phyloP scores from a whole-genome alignment of 2,329 filamentous ascomycete genomes.

The Epichloe hybrida region DNA sequence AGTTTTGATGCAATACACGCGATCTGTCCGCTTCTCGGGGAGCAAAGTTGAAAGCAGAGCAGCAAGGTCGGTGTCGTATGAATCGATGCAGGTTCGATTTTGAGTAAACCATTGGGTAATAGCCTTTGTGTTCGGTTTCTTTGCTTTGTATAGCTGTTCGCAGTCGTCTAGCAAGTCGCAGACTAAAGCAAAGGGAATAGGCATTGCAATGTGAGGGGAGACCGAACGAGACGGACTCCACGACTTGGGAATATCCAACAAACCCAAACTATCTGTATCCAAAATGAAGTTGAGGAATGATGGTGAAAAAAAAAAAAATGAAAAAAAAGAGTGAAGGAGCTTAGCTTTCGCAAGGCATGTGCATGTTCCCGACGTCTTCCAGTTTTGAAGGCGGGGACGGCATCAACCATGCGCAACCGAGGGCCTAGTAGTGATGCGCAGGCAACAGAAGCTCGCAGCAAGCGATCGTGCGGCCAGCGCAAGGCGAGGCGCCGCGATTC shows the following conservation, averaged over 20 bases:
- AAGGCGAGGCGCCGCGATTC: neutral
- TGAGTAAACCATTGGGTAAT: constrained; percentile 55
- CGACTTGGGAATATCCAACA: neutral
- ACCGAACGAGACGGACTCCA: neutral
- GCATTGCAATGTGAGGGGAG: constrained; percentile 29
- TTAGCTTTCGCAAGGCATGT: neutral
- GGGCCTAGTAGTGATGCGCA: neutral
- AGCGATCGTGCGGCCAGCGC: neutral
- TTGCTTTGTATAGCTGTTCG: constrained; percentile 30
- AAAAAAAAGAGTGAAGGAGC: too few species aligned
- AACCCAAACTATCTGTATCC: neutral
- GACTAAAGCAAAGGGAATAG: constrained; percentile 54
- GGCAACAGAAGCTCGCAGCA: neutral
- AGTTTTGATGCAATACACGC: constrained; percentile 60
- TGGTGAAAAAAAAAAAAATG: too few species aligned
- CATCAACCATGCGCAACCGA: neutral
- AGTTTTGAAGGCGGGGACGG: too few species aligned
- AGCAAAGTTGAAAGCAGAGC: constrained; percentile 65
- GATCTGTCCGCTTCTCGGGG: constrained; percentile 61
- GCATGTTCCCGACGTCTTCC: neutral
- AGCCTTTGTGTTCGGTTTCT: constrained; percentile 19
- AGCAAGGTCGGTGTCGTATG: constrained; percentile 39
- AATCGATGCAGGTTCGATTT: constrained; percentile 45
- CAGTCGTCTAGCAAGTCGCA: constrained; percentile 62
- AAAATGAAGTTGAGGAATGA: neutral